These are phyloP conservation scores for Rhexocercosporidium sp. DNA, from an alignment of 2,329 filamentous ascomycete species.

Conservation along the genomic window DNA sequence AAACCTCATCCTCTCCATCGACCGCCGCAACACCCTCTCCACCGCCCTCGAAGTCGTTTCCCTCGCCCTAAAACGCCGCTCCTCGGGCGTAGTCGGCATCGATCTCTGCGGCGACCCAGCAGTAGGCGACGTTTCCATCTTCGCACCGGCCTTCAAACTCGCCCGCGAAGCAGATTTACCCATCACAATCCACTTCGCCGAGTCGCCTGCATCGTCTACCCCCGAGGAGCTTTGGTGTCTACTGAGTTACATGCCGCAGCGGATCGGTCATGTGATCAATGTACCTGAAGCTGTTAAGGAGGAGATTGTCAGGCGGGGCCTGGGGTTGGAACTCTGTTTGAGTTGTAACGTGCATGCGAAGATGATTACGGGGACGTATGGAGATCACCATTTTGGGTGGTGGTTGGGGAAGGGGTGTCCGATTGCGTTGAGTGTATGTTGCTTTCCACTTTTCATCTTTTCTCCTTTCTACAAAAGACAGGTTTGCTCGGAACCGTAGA, in stretches of 20 bases:
- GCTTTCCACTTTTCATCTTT: constrained; percentile 4
- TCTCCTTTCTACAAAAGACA: neutral
- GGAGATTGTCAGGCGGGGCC: constrained; percentile 55
- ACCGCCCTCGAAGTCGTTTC: constrained; percentile 69
- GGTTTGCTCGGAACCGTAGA: neutral
- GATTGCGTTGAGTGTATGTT: constrained; percentile 72
- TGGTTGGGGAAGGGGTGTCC: constrained; percentile 68
- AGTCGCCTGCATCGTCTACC: constrained; percentile 62
- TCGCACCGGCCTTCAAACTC: constrained; percentile 61
- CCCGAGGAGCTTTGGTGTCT: constrained; percentile 66
- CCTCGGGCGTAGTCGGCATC: constrained; percentile 68
- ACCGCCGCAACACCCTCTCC: constrained; percentile 63
- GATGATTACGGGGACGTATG: constrained; percentile 69
- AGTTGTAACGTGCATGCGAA: constrained; percentile 81
- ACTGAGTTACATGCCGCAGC: constrained; percentile 67
- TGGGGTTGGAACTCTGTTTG: constrained; percentile 78
- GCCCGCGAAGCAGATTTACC: constrained; percentile 62
- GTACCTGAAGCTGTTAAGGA: constrained; percentile 64
- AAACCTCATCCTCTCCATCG: constrained; percentile 75
- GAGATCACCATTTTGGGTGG: constrained; percentile 76
- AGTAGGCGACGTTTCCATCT: constrained; percentile 63
- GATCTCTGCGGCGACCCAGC: constrained; percentile 81
- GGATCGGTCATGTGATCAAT: constrained; percentile 81
- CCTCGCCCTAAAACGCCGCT: constrained; percentile 62
- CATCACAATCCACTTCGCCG: constrained; percentile 80